Base-by-base conservation (phyloP, 768 basidiomycete species). In the Mrakia frigida region DNA sequence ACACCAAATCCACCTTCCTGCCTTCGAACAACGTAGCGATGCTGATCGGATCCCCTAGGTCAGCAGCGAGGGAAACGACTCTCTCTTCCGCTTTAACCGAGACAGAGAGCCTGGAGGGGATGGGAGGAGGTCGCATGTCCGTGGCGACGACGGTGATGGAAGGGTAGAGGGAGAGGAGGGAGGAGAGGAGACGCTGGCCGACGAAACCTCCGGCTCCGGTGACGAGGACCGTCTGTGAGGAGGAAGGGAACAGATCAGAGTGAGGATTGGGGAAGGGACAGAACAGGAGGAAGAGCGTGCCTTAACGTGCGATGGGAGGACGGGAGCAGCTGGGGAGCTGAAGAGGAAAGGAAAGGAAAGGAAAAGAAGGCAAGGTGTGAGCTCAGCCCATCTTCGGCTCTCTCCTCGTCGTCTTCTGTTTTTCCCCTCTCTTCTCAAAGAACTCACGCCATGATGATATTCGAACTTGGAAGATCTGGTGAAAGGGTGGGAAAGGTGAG, bases 81-180 rank as follows among this genome's bases (percentile, higher is more conserved):
- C 77, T 56, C 7, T 70, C 43, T 50, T 63, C 67, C n/a, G 76
- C 37, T 14, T 50, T 50, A 14, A 21, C 25, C 18, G 71, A 73
- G 33, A 46, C 56, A 21, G 70, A 73, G 11, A 82, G 81, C 3
- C 81, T 81, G 37, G 61, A 2, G 18, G 80, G 76, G 60, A 72
- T 78, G 7, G 82, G 82, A 2, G 83, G 83, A 31, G 79, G 74
- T 41, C 78, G 39, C 46, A 84, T 81, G 75, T 84, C 83, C 23
- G 83, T 83, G 0, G 81, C 76, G 74, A 84, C 80, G 67, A 84
- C 53, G 46, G 77, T 79, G 69, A 84, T 43, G 35, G 78, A 50
- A 1, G 83, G 82, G 65, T 77, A 80, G 52, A 77, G 75, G 37
- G 79, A 60, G 25, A 84, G 78, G 6, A 84, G 78, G n/a, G 82